Conservation (phyloP, 2,329 filamentous ascomycete genomes). For the Coniochaeta ligniaria region DNA sequence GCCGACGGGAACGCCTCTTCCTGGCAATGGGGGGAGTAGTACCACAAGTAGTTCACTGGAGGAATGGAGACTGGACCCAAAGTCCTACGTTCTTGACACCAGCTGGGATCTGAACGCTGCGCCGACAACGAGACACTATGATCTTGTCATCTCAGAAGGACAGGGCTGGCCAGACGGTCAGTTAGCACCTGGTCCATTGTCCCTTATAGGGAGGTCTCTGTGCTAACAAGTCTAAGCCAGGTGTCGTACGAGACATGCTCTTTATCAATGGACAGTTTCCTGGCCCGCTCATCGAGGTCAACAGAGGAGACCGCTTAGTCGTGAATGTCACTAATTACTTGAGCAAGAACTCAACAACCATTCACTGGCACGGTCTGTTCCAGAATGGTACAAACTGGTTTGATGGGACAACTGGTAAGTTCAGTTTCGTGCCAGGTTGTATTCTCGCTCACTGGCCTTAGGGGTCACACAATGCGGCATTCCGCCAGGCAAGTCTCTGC, state of each 20-base stretch:
- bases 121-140: not conserved
- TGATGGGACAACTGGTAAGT: constrained; percentile 39
- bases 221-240: constrained; percentile 15
- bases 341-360: constrained; percentile 46
- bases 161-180: not conserved
- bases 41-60: not conserved
- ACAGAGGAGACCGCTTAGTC: constrained; percentile 62
- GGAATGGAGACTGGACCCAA: not conserved
- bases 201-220: too few relatives aligned
- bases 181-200: not conserved
- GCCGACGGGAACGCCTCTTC: not conserved
- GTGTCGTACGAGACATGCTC: constrained; percentile 50
- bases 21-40: not conserved
- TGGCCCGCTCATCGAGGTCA: constrained; percentile 63
- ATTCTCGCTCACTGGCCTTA: constrained; percentile 21
- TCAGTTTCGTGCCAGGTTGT: not conserved
- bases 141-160: not conserved
- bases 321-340: constrained; percentile 58
- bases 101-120: not conserved
- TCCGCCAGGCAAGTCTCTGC: constrained; percentile 45
- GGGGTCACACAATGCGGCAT: constrained; percentile 56
- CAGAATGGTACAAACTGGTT: constrained; percentile 58
- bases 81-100: not conserved
- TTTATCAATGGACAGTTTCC: constrained; percentile 72
- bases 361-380: constrained; percentile 64